phyloP scores from a whole-genome alignment of 176 grass and related monocot genomes.

The Oryza glumipatula region DNA sequence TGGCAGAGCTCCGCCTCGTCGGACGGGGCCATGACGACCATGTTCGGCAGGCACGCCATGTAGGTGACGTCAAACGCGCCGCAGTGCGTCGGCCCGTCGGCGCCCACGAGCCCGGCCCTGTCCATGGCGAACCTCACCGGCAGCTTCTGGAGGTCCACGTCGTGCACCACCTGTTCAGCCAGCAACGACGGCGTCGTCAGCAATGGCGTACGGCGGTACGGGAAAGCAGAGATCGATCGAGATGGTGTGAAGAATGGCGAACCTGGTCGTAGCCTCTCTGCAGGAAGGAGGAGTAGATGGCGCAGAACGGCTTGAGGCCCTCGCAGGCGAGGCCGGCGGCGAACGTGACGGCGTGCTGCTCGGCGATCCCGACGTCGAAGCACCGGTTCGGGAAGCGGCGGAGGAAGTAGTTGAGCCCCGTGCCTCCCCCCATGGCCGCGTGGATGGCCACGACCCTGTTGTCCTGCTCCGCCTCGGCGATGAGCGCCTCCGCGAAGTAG shows the following conservation, averaged over 20 bases:
- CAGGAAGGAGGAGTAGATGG: conserved; percentile 96
- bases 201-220: not conserved
- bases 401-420: conserved; percentile 94
- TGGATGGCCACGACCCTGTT: conserved; percentile 89
- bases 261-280: conserved; percentile 97
- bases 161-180: conserved; percentile 69
- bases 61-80: conserved; percentile 93
- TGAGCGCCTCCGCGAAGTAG: conserved; percentile 91
- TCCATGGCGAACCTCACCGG: conserved; percentile 97
- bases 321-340: conserved; percentile 92
- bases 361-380: conserved; percentile 97
- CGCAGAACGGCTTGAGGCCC: conserved; percentile 95
- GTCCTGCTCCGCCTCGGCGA: conserved; percentile 91
- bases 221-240: not conserved
- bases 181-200: not conserved
- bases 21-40: conserved; percentile 97
- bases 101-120: conserved; percentile 87
- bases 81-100: conserved; percentile 90
- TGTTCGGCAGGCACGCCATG: conserved; percentile 98
- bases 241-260: no score
- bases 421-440: conserved; percentile 97
- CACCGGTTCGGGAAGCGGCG: conserved; percentile 89
- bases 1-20: conserved; percentile 96
- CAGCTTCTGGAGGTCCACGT: conserved; percentile 94
- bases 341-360: conserved; percentile 98